These are phyloP conservation scores for Penicillium sp. DNA, from an alignment of 2,329 filamentous ascomycete genomes.

Conservation along the genomic window DNA sequence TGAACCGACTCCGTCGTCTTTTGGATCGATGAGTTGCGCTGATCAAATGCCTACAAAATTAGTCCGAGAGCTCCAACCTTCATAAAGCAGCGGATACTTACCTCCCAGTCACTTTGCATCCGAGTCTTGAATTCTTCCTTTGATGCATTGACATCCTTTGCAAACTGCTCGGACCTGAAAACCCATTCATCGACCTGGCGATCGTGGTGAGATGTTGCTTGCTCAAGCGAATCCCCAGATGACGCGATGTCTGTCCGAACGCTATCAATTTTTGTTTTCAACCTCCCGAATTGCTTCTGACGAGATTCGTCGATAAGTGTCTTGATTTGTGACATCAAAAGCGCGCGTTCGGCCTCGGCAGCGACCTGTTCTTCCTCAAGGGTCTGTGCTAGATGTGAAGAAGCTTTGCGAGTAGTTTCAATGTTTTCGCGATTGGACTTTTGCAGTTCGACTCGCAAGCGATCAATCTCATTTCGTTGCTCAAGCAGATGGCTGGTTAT, in stretches of 20 bases:
- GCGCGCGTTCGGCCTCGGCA: constrained; percentile 73
- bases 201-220: constrained; percentile 68
- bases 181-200: constrained; percentile 77
- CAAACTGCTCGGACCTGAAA: constrained; percentile 68
- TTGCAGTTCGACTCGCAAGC: constrained; percentile 73
- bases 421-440: constrained; percentile 71
- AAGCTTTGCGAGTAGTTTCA: constrained; percentile 69
- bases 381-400: constrained; percentile 69
- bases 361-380: constrained; percentile 77
- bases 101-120: constrained; percentile 85
- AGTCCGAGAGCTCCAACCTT: constrained; percentile 25
- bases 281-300: constrained; percentile 72
- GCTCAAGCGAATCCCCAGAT: constrained; percentile 68
- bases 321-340: constrained; percentile 76
- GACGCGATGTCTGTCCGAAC: constrained; percentile 69
- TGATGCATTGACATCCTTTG: constrained; percentile 73
- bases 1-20: constrained; percentile 85
- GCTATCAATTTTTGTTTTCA: constrained; percentile 65
- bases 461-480: constrained; percentile 77
- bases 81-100: constrained; percentile 49
- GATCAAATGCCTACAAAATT: constrained; percentile 66
- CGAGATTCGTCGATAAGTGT: constrained; percentile 76
- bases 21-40: constrained; percentile 83
- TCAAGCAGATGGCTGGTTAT: constrained; percentile 74
- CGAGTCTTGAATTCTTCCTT: constrained; percentile 78